Evolutionary conservation across 805 yeast species (phyloP), one percentile per base, ranked within the genome.

Genomic region (Komagataella pastoris): DNA sequence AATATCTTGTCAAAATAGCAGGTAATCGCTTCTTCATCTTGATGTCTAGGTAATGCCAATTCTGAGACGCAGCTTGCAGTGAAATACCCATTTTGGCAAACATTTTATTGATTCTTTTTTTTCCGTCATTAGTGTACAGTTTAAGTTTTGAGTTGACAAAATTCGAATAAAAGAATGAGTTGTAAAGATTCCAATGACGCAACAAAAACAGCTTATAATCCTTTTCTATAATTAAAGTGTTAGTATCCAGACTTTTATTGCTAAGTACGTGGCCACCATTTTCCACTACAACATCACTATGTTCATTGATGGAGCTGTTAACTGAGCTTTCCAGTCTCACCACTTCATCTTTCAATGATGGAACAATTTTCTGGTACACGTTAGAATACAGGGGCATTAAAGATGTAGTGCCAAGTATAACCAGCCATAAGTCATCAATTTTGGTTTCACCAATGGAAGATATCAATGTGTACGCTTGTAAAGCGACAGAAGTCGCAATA

Each of bases 61-160:
- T 81, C 64, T 93, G 96, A 60, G 83, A 85, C 0, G 98, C 93
- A n/a, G 84, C 82, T 5, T 80, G 83, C 49, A 93, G 71, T 0
- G 97, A 83, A 5, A 93, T 84, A 6, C 99, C 99, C 97, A 95
- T 93, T 58, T 85, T 79, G 1, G 99, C 99, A 69, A 93, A 88
- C 78, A 93, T 75, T 59, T 89, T 88, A 62, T 90, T 95, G 50
- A 93, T 70, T 56, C 81, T 77, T 61, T 87, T 88, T 57, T 83
- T 77, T 5, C 99, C 99, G 53, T 85, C 90, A 60, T 88, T 96
- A 36, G 90, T 84, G 93, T 97, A 93, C 44, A 93, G 69, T 52
- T 81, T 81, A 52, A 93, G 69, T 62, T 89, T 87, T 10, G 98
- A 85, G 60, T 90, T 88, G 40, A 91, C 89, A 60, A 83, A 91